Evolutionary conservation across 805 yeast species (phyloP).

Genomic region (Metschnikowia kunwiensis): DNA sequence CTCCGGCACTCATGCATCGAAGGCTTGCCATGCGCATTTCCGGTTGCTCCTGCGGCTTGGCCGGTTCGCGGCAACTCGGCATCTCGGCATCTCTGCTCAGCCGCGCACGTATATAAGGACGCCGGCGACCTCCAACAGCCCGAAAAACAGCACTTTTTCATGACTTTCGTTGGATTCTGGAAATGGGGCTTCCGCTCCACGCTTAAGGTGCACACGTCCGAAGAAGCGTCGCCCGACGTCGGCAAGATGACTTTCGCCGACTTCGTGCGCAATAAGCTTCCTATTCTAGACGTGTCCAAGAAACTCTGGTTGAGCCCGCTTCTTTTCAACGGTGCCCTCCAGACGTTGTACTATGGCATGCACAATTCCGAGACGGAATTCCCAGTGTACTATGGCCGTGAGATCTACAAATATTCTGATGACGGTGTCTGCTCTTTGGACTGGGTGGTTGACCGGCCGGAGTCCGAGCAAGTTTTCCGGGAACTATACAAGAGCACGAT

Average conservation of each 20-base stretch:
- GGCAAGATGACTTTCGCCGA: conserved; percentile 10
- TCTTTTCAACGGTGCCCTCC: conserved; percentile 69
- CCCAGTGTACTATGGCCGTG: conserved; percentile 70
- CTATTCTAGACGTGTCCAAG: conserved; percentile 23
- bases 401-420: conserved; percentile 55
- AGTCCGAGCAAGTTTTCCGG: conserved; percentile 25
- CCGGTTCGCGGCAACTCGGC: background rate
- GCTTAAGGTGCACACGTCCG: conserved; percentile 25
- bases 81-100: conserved; percentile 1
- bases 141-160: background rate
- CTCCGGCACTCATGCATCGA: no score
- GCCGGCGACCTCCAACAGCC: background rate
- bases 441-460: conserved; percentile 49
- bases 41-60: background rate
- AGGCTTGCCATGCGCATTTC: no score
- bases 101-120: background rate
- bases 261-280: conserved; percentile 15
- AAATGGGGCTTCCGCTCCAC: conserved; percentile 41
- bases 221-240: conserved; percentile 17
- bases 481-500: conserved; percentile 27
- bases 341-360: conserved; percentile 66
- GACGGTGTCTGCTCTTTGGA: conserved; percentile 76
- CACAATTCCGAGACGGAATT: conserved; percentile 52
- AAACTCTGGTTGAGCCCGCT: conserved; percentile 60
- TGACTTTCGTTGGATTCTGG: conserved; percentile 17